Percentiles rank a stretch among this genome's conserved stretches.
Conservation (phyloP, 805 yeast species). For the Debaryomyces prosopidis region DNA sequence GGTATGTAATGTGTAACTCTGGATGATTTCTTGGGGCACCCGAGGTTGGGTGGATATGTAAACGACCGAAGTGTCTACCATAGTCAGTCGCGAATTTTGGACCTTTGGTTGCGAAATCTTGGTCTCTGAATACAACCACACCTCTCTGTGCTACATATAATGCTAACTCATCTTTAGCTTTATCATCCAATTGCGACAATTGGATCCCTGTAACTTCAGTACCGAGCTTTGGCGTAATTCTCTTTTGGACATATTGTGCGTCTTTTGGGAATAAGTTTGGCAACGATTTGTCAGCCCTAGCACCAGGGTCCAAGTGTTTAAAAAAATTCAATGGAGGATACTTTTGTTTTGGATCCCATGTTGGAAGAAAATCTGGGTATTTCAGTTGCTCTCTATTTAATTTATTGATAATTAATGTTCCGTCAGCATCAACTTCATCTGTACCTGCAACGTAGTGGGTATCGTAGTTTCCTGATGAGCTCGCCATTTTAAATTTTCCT, state of each 20-base stretch:
- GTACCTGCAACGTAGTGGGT: conserved; percentile 53
- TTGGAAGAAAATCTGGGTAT: conserved; percentile 64
- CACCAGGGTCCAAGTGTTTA: conserved; percentile 60
- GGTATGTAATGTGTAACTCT: conserved; percentile 61
- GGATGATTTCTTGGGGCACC: conserved; percentile 69
- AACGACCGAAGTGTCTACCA: conserved; percentile 66
- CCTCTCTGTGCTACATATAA: conserved; percentile 68
- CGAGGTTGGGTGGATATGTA: conserved; percentile 73
- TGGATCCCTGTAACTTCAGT: conserved; percentile 62
- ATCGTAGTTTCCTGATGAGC: conserved; percentile 35
- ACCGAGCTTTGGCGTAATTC: conserved; percentile 70
- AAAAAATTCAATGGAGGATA: conserved; percentile 53
- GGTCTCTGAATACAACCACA: conserved; percentile 65
- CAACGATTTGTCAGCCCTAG: conserved; percentile 57
- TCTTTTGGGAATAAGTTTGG: conserved; percentile 48
- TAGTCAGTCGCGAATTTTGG: conserved; percentile 51
- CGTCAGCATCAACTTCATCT: conserved; percentile 49
- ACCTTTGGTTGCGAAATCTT: conserved; percentile 58
- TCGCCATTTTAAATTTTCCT: too few species aligned
- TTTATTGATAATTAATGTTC: conserved; percentile 47
- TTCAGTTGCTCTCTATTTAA: conserved; percentile 32
- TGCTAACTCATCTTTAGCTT: conserved; percentile 70
- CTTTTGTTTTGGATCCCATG: conserved; percentile 64
- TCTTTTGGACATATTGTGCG: conserved; percentile 28
- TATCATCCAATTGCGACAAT: conserved; percentile 50